Evolutionary conservation across 495 filamentous ascomycete species (phyloP).

Genomic region (Aspergillus olivimuriae): DNA sequence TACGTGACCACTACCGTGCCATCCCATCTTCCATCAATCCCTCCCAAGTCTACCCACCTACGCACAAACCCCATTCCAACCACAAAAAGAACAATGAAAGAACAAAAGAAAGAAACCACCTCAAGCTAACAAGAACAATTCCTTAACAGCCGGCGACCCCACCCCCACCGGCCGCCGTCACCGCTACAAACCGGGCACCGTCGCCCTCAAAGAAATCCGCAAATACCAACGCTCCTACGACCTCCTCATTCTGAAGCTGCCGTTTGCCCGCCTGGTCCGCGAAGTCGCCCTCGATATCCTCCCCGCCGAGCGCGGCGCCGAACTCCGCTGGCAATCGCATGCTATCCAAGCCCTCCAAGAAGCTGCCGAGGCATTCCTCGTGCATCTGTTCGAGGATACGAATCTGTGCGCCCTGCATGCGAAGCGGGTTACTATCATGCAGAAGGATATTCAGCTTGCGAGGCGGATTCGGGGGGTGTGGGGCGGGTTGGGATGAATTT

Average conservation of each 20-base stretch:
- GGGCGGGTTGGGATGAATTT: constrained; percentile 52
- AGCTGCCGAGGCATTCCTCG: constrained; percentile 84
- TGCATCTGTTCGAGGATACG: constrained; percentile 91
- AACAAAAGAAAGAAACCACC: not conserved
- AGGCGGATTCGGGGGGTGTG: constrained; percentile 71
- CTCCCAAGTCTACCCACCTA: not conserved
- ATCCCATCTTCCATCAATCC: too few species aligned
- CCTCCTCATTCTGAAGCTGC: constrained; percentile 71
- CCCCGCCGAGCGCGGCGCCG: constrained; percentile 41
- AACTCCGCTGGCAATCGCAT: constrained; percentile 86
- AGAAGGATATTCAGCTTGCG: constrained; percentile 90
- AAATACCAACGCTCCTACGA: constrained; percentile 78
- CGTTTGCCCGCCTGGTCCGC: constrained; percentile 82
- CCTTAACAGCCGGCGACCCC: constrained; percentile 59
- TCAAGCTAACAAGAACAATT: too few species aligned
- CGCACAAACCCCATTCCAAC: not conserved
- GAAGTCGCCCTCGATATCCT: constrained; percentile 67
- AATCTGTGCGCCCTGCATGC: constrained; percentile 95
- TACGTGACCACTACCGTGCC: too few species aligned
- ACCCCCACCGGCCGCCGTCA: constrained; percentile 54
- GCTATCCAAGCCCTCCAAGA: constrained; percentile 89
- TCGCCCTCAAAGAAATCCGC: constrained; percentile 81
- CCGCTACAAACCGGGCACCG: constrained; percentile 79
- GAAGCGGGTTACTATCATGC: constrained; percentile 95
- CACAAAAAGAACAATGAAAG: not conserved